Evolutionary conservation across 2,329 filamentous ascomycete species (phyloP), one percentile per base, ranked within the genome.

Genomic region (Hansfordia pulvinata): DNA sequence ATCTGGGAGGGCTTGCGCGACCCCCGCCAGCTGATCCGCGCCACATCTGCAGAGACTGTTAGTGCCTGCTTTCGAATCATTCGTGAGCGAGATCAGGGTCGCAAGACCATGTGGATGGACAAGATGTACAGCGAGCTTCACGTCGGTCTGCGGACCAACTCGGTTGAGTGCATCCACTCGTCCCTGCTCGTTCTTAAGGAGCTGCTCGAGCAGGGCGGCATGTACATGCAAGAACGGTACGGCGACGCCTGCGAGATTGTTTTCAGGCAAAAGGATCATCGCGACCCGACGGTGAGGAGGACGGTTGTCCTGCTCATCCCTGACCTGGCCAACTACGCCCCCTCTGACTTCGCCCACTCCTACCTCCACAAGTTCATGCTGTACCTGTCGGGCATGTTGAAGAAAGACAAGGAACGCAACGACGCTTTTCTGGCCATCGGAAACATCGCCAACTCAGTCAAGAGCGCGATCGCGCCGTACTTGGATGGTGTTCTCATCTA

Each of bases 141-240:
- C 32, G 65, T 71, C 33, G 86, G 86, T 6, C 74, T 98, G 39
- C 76, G 77, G 47, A 69, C 76, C 26, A 79, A 75, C 40, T 84
- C 83, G 11, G 69, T 92, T 29, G 90, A 98, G 50, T 79, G 76
- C 32, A 78, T 93, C 21, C 92, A 98, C 47, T 90, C 84, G n/a
- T 94, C 88, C 2, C 65, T 98, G 20, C 65, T 98, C 12, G 85
- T 92, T 2, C 67, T 96, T 42, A 92, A 88, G 50, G 88, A 96
- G 54, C 68, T 98, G 25, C 71, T 98, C 11, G 73, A 90, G 35
- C 88, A 93, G 49, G 90, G 90, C 28, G 86, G 85, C 41, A 98
- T 98, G 88, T 98, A 93, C 53, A 96, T 98, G 90, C 85, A 93
- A 43, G 82, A 86, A 20, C 75, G 86, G 46, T 98, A 96, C 52